These are phyloP conservation scores for Trypanosoma conorhini DNA, from an alignment of 208 protist genomes.

Conservation along the genomic window DNA sequence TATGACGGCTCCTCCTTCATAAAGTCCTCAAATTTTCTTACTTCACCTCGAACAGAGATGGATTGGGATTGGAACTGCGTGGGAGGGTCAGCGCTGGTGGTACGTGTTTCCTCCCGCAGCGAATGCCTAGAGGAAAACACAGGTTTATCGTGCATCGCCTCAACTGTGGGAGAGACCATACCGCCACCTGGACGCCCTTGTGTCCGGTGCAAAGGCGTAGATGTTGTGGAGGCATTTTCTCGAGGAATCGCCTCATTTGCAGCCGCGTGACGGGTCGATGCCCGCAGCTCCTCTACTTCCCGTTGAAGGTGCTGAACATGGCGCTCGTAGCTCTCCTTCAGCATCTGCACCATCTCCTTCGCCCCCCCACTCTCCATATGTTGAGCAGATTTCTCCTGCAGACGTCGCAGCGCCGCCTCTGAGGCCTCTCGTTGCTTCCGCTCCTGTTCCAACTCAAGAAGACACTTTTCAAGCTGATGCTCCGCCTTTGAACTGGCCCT, in stretches of 20 bases:
- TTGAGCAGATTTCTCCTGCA: constrained; percentile 8
- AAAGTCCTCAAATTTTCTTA: constrained; percentile 61
- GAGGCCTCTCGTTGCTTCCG: constrained; percentile 30
- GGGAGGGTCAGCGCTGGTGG: not conserved
- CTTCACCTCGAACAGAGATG: not conserved
- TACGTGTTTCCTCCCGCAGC: not conserved
- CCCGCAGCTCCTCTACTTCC: constrained; percentile 28
- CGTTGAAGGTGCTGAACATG: constrained; percentile 22
- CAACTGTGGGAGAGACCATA: constrained; percentile 19
- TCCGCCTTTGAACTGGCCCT: constrained; percentile 28
- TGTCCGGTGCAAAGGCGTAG: constrained; percentile 2
- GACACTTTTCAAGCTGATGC: constrained; percentile 31
- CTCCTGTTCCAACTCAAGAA: constrained; percentile 40
- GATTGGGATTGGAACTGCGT: not conserved
- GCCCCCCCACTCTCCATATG: not conserved
- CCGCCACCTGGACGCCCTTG: not conserved
- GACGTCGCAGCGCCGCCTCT: constrained; percentile 18
- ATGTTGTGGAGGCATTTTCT: not conserved
- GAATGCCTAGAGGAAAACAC: constrained; percentile 12
- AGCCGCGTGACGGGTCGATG: not conserved
- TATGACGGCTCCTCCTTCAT: constrained; percentile 72
- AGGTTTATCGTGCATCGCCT: not conserved
- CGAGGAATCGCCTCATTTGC: constrained; percentile 12
- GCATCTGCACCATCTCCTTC: constrained; percentile 25
- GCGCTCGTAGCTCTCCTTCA: constrained; percentile 27